Evolutionary conservation across 768 basidiomycete genomes (phyloP).

Genomic region (Lactarius tabidus): DNA sequence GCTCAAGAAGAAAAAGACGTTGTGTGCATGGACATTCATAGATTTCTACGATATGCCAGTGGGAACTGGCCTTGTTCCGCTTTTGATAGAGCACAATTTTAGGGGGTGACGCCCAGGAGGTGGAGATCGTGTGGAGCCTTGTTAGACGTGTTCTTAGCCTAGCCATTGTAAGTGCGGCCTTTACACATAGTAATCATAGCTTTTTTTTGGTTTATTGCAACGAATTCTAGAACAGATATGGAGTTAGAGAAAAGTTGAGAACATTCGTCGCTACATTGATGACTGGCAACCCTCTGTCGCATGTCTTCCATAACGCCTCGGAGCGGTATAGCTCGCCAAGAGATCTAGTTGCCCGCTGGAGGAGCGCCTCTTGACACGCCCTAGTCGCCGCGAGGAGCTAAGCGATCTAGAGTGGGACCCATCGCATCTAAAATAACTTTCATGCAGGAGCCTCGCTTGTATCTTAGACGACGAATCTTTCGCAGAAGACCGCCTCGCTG

Average conservation of each 20-base stretch:
- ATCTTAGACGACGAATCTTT: slow-evolving; percentile 19
- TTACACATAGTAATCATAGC: not conserved
- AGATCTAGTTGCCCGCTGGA: slow-evolving; percentile 4
- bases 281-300: not conserved
- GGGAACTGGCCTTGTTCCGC: slow-evolving; percentile 49
- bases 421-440: slow-evolving; percentile 8
- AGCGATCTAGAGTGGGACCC: not conserved
- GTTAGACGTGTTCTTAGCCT: not conserved
- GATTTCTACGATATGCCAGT: slow-evolving; percentile 66
- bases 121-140: not conserved
- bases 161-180: not conserved
- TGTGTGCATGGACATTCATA: slow-evolving; percentile 73
- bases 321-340: not conserved
- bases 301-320: slow-evolving; percentile 3
- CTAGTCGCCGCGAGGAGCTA: slow-evolving; percentile 5
- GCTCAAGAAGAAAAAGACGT: slow-evolving; percentile 35
- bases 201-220: not conserved
- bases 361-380: not conserved
- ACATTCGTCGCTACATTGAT: not conserved
- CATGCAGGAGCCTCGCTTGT: slow-evolving; percentile 14
- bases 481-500: slow-evolving; percentile 23
- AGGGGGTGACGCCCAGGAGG: slow-evolving; percentile 34
- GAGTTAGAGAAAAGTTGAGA: not conserved
- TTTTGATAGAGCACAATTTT: slow-evolving; percentile 79
- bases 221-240: not conserved